Evolutionary conservation across 805 yeast species (phyloP).

Genomic region (Candida sithepensis): DNA sequence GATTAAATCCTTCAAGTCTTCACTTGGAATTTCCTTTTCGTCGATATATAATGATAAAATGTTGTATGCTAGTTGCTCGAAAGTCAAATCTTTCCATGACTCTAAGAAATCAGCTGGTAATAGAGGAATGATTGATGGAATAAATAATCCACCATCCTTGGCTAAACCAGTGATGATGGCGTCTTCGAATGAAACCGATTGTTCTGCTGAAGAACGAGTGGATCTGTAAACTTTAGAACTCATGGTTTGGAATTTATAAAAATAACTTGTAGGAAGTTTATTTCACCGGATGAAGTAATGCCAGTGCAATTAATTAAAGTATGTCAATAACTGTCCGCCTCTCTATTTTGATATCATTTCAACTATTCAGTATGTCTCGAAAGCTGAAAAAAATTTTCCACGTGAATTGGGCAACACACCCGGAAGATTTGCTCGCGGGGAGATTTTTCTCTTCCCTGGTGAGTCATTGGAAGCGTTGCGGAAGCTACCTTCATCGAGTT

Average conservation of each 20-base stretch:
- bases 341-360: no score
- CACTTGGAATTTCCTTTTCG: slow-evolving; percentile 66
- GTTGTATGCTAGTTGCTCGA: slow-evolving; percentile 83
- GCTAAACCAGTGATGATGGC: slow-evolving; percentile 90
- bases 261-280: no score
- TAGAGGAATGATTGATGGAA: slow-evolving; percentile 79
- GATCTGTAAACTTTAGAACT: slow-evolving; percentile 67
- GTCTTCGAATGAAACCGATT: slow-evolving; percentile 67
- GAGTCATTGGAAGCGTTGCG: neutral
- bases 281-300: neutral
- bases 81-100: slow-evolving; percentile 70
- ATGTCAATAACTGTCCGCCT: no score
- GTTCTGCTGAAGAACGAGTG: slow-evolving; percentile 58
- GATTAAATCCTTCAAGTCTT: slow-evolving; percentile 62
- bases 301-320: no score
- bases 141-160: slow-evolving; percentile 92
- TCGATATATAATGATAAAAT: slow-evolving; percentile 78
- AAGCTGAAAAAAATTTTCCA: neutral
- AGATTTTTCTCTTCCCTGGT: neutral
- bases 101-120: slow-evolving; percentile 50
- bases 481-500: neutral
- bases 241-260: neutral
- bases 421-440: neutral
- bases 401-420: neutral
- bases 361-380: neutral